Percentiles rank a stretch among this genome's conserved stretches.
Conservation (phyloP, 768 basidiomycete species). For the Serendipita sp. region DNA sequence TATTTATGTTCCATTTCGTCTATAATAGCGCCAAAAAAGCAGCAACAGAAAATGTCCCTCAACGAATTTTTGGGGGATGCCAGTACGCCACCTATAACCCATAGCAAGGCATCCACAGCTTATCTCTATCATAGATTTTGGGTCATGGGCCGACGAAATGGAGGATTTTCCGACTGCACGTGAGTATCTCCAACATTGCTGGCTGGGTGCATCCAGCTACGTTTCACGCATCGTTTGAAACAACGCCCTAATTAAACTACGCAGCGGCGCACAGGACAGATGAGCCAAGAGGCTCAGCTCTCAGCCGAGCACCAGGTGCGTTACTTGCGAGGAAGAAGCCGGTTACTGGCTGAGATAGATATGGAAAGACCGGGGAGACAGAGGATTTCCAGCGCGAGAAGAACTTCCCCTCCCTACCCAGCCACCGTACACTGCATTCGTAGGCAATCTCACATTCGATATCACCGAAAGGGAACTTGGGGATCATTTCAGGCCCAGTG, state of each 20-base stretch:
- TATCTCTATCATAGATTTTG: conserved; percentile 39
- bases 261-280: conserved; percentile 56
- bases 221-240: conserved; percentile 4
- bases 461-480: conserved; percentile 70
- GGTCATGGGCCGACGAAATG: conserved; percentile 99
- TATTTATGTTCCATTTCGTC: too few relatives aligned
- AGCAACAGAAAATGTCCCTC: conserved; percentile 83
- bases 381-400: conserved; percentile 49
- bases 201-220: background rate
- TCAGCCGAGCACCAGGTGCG: conserved; percentile 3
- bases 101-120: conserved; percentile 10
- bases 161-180: conserved; percentile 84
- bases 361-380: conserved; percentile 33
- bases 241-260: conserved; percentile 12
- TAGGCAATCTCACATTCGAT: conserved; percentile 93
- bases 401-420: conserved; percentile 91
- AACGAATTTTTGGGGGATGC: conserved; percentile 84
- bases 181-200: conserved; percentile 29
- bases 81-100: conserved; percentile 34
- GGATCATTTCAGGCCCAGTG: conserved; percentile 54
- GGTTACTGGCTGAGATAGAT: background rate
- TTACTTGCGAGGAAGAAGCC: background rate
- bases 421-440: conserved; percentile 92
- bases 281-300: conserved; percentile 18
- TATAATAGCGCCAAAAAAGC: conserved; percentile 66